Conservation (phyloP, 768 basidiomycete genomes). For the Suillus luteus region DNA sequence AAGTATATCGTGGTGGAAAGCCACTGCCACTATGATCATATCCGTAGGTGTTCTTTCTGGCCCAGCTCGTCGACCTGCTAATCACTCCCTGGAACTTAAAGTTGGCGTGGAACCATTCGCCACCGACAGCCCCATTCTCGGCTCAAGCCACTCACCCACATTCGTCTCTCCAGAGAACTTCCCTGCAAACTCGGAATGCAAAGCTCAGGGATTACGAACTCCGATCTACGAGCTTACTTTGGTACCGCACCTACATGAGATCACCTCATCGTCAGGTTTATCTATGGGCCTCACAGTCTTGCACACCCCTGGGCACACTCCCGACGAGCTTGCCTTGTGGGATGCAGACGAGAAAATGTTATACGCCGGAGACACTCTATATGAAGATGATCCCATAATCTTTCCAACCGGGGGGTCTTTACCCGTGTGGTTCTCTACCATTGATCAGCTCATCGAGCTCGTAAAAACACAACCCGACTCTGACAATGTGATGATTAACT, state of each 20-base stretch:
- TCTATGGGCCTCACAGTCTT: slow-evolving; percentile 44
- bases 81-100: slow-evolving; percentile 19
- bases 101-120: slow-evolving; percentile 55
- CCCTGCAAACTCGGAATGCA: slow-evolving; percentile 49
- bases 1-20: slow-evolving; percentile 50
- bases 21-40: slow-evolving; percentile 63
- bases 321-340: slow-evolving; percentile 59
- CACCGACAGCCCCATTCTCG: slow-evolving; percentile 47
- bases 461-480: slow-evolving; percentile 33
- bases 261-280: slow-evolving; percentile 26
- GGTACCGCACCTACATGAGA: slow-evolving; percentile 42
- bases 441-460: slow-evolving; percentile 46
- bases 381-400: slow-evolving; percentile 56
- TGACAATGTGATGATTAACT: slow-evolving; percentile 43
- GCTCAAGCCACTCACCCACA: slow-evolving; percentile 46
- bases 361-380: slow-evolving; percentile 59
- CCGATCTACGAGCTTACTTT: slow-evolving; percentile 50
- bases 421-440: slow-evolving; percentile 46
- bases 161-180: slow-evolving; percentile 46
- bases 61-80: neutral
- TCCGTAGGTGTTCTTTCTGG: slow-evolving; percentile 41
- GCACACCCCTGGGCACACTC: slow-evolving; percentile 61
- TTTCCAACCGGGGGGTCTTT: slow-evolving; percentile 59
- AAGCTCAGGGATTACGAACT: slow-evolving; percentile 38
- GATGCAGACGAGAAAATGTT: slow-evolving; percentile 51